Conservation (phyloP, 2,329 filamentous ascomycete species). For the Tolypocladium ophioglossoides region DNA sequence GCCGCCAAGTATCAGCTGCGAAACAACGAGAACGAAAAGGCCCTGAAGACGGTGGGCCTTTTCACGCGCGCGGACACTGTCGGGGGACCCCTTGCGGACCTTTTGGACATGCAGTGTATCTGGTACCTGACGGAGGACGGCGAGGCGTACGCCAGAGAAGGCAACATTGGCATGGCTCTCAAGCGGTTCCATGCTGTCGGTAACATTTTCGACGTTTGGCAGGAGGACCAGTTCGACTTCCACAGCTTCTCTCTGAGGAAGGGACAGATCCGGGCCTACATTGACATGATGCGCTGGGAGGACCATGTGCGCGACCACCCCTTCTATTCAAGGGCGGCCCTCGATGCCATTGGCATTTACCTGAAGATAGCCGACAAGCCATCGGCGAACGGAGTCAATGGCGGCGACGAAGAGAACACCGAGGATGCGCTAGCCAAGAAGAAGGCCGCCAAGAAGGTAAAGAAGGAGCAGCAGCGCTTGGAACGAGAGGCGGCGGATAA, state of each 20-base stretch:
- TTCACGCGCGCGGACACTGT: slow-evolving; percentile 88
- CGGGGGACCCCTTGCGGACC: slow-evolving; percentile 78
- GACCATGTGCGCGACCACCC: slow-evolving; percentile 85
- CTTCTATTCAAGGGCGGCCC: slow-evolving; percentile 77
- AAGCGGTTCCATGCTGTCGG: slow-evolving; percentile 85
- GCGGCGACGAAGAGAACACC: slow-evolving; percentile 34
- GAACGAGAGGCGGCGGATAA: slow-evolving; percentile 74
- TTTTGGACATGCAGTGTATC: slow-evolving; percentile 96
- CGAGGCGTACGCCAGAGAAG: slow-evolving; percentile 74
- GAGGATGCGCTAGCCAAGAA: slow-evolving; percentile 62
- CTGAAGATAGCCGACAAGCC: slow-evolving; percentile 68
- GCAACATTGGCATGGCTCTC: slow-evolving; percentile 73
- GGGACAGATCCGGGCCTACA: slow-evolving; percentile 86
- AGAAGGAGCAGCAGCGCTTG: slow-evolving; percentile 54
- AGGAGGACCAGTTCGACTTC: slow-evolving; percentile 98
- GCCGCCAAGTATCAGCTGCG: slow-evolving; percentile 92
- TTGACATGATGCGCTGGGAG: slow-evolving; percentile 96
- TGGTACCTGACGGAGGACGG: slow-evolving; percentile 97
- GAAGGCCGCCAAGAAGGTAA: slow-evolving; percentile 84
- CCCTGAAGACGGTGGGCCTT: slow-evolving; percentile 78
- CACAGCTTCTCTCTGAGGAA: slow-evolving; percentile 96
- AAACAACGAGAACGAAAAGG: slow-evolving; percentile 81
- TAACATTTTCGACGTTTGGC: slow-evolving; percentile 94
- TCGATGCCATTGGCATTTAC: slow-evolving; percentile 74
- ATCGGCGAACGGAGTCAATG: slow-evolving; percentile 52